Evolutionary conservation across 2,329 filamentous ascomycete species (phyloP).

Genomic region (Cytospora schulzeri): DNA sequence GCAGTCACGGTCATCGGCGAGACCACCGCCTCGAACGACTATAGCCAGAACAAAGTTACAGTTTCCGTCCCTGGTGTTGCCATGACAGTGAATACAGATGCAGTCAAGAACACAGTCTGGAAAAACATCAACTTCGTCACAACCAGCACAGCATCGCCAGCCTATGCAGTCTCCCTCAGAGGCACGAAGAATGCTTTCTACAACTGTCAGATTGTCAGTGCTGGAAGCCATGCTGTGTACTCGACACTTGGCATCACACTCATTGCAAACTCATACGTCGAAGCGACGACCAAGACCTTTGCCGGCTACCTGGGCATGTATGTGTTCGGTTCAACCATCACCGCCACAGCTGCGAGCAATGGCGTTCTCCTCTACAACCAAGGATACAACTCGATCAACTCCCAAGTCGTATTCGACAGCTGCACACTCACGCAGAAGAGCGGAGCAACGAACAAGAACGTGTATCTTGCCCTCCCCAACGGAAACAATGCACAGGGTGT

Average conservation of each 20-base stretch:
- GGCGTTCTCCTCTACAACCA: constrained; percentile 44
- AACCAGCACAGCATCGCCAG: constrained; percentile 32
- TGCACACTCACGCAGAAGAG: constrained; percentile 40
- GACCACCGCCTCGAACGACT: constrained; percentile 34
- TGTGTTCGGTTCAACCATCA: constrained; percentile 46
- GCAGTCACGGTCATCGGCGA: constrained; percentile 46
- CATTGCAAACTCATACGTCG: constrained; percentile 48
- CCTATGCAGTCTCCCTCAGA: constrained; percentile 37
- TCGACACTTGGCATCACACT: constrained; percentile 37
- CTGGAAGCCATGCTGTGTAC: constrained; percentile 35
- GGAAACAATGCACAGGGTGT: constrained; percentile 43
- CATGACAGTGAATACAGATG: constrained; percentile 36
- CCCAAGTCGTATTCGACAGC: constrained; percentile 45
- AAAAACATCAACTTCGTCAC: constrained; percentile 45
- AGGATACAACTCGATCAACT: constrained; percentile 39
- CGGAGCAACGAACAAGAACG: constrained; percentile 32
- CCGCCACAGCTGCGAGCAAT: constrained; percentile 37
- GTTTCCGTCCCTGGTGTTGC: constrained; percentile 35
- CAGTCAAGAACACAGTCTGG: constrained; percentile 38
- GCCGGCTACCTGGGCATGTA: constrained; percentile 45
- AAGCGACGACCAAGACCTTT: constrained; percentile 46
- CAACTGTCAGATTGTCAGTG: constrained; percentile 45
- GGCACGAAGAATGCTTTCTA: constrained; percentile 47
- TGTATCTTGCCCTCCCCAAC: constrained; percentile 45
- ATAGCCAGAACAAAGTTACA: constrained; percentile 42